Evolutionary conservation across 2,329 filamentous ascomycete species (phyloP).

Genomic region (Penicillium rolfsii): DNA sequence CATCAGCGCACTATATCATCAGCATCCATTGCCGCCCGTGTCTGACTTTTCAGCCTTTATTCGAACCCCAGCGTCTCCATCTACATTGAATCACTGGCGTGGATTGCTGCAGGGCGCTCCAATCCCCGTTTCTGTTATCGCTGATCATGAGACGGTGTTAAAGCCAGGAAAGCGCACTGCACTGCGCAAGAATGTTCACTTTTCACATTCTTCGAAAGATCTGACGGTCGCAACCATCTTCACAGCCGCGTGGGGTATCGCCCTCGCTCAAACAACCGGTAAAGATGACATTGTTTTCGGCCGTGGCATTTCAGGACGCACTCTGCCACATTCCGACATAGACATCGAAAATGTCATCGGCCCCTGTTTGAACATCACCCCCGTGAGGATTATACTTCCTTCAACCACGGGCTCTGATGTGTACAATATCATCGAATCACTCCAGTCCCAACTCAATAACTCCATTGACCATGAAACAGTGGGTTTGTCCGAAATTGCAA

Average conservation of each 20-base stretch:
- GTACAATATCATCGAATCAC: neutral
- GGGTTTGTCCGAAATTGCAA: neutral
- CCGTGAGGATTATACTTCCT: neutral
- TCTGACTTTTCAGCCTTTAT: neutral
- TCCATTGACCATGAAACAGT: neutral
- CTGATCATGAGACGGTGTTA: neutral
- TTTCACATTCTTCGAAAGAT: neutral
- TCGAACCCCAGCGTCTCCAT: neutral
- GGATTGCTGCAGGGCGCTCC: neutral
- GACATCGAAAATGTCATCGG: neutral
- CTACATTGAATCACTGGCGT: neutral
- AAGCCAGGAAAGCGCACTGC: neutral
- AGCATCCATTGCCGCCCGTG: neutral
- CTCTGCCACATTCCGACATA: neutral
- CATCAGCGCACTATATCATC: neutral
- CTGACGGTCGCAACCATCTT: neutral
- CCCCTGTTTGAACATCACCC: neutral
- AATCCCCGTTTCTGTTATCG: neutral
- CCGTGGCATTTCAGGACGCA: neutral
- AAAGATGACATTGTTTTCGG: neutral
- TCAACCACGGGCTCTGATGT: neutral
- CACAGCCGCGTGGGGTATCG: neutral
- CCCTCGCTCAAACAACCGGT: neutral
- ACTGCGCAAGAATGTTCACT: neutral
- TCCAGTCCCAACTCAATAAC: neutral